Evolutionary conservation across 345 rosid genomes (phyloP), one percentile per base, ranked within the genome.

Genomic region (Barbarea vulgaris): DNA sequence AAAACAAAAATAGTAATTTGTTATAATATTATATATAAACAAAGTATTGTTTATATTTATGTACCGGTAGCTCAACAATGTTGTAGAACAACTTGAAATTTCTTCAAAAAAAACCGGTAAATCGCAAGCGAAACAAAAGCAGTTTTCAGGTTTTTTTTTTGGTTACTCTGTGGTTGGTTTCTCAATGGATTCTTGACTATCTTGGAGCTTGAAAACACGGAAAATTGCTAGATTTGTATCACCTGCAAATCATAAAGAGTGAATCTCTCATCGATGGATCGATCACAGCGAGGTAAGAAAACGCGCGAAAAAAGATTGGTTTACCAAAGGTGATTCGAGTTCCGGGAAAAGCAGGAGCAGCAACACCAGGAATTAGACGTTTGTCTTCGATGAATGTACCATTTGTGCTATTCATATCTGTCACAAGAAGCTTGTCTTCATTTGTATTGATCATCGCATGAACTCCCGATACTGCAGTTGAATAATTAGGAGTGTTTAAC

Each of bases 391-490:
- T 81, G 81, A 86, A 95, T 11, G 99, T 90, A 37, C 97, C 97
- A 21, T 90, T 95, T 2, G 97, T 95, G 56, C 99, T 90, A 72
- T 90, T 89, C 84, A 92, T 77, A 80, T 95, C 93, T 0, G 86
- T 91, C 13, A 95, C 86, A 73, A 86, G 61, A 61, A 95, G 93
- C 42, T 67, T 79, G 22, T 75, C 89, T 30, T 63, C 92, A 61
- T 82, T 82, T 75, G 85, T 95, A 82, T 86, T 83, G 41, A 95
- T 83, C 6, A 91, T 89, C 0, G 97, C 99, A 66, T 95, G 97
- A 14, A 87, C 19, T 50, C 89, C 93, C 1, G 93, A 95, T 15
- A 91, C 99, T 88, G 87, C 61, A 7, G 7, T 53, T 55, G 15
- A 19, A 15, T 55, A n/a, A 36, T 4, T 19, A 12, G 0, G 4